Evolutionary conservation across 371 early-diverging fungal genomes (phyloP).

Genomic region (Rhizopus sp.): DNA sequence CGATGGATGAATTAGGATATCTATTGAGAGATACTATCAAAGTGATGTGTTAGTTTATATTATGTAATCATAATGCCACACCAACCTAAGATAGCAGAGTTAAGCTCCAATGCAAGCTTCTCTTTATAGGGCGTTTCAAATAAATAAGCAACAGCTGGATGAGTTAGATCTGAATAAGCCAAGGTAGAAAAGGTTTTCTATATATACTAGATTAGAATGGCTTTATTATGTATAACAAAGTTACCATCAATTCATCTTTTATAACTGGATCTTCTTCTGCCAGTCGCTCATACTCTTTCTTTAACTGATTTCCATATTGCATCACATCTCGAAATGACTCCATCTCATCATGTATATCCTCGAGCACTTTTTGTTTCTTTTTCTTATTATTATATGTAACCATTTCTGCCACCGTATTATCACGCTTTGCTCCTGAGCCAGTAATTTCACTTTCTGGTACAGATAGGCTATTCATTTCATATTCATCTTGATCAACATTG

Average conservation of each 20-base stretch:
- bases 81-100: slow-evolving; percentile 72
- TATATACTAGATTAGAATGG: background rate
- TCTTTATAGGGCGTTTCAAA: slow-evolving; percentile 57
- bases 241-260: background rate
- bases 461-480: slow-evolving; percentile 18
- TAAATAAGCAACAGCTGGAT: slow-evolving; percentile 57
- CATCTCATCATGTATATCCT: background rate
- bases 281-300: slow-evolving; percentile 55
- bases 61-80: background rate
- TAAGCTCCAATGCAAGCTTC: slow-evolving; percentile 69
- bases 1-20: slow-evolving; percentile 21
- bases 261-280: slow-evolving; percentile 27
- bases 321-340: slow-evolving; percentile 38
- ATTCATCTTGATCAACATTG: slow-evolving; percentile 22
- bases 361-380: background rate
- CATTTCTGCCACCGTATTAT: background rate
- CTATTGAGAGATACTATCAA: slow-evolving; percentile 19
- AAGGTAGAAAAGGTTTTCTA: slow-evolving; percentile 56
- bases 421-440: background rate
- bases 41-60: background rate
- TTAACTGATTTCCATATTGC: slow-evolving; percentile 67
- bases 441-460: background rate
- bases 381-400: background rate
- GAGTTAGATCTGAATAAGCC: slow-evolving; percentile 70
- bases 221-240: background rate